Evolutionary conservation across 768 basidiomycete genomes (phyloP), one percentile per base, ranked within the genome.

Genomic region (Boletus vinaceobasis): DNA sequence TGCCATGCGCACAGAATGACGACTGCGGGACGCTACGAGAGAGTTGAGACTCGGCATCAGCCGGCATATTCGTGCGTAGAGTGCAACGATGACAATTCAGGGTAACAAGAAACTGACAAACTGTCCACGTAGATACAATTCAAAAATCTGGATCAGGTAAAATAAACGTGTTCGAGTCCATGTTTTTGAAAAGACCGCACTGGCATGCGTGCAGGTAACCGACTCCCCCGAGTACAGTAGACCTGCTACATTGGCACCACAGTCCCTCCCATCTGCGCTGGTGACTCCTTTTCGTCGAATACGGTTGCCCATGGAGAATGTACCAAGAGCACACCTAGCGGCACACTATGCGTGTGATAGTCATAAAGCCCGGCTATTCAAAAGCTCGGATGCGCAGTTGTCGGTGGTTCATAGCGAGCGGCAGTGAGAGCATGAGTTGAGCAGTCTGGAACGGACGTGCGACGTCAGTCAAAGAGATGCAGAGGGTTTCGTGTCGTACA

Each of bases 311-410:
- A 29, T 49, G 55, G 50, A 32, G 31, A 33, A 57, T 47, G 43
- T 45, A 64, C 62, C 54, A 49, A 40, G 61, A 48, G 57, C 57
- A 64, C 62, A 64, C 53, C 62, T 37, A 57, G 52, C 47, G 32
- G 42, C 56, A 60, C 65, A 66, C 65, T 56, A 50, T 66, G 60
- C 65, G 65, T 66, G 65, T 55, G 53, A 66, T 66, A 66, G 65
- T 66, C 65, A 66, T 38, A 49, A 19, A 55, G 60, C 43, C 62
- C 56, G 65, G 65, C 65, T 66, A 67, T 51, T 42, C 32, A 21
- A 29, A 52, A 55, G 47, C 60, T 62, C 36, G 56, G 58, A 56
- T 61, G 65, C 57, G 53, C 57, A 19, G 11, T 29, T 32, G 45
- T 45, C 11, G 21, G 53, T 37, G 54, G 59, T 54, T 45, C 29